These are phyloP conservation scores for Aureobasidium sp. DNA, from an alignment of 2,329 filamentous ascomycete genomes.

Conservation along the genomic window DNA sequence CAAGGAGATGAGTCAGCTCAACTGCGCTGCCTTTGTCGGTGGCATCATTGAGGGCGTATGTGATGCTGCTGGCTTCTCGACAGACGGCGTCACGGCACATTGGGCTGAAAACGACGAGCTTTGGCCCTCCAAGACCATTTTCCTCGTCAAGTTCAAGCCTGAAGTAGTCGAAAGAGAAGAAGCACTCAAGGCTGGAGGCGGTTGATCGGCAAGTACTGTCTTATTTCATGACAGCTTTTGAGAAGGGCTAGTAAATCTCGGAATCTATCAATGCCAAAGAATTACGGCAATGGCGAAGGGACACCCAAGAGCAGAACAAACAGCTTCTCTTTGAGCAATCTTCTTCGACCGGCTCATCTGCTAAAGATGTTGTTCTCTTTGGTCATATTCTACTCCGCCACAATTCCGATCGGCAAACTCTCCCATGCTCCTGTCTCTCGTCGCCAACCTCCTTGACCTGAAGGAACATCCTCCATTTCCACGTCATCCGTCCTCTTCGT, in stretches of 20 bases:
- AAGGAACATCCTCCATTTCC: constrained; percentile 12
- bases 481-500: constrained; percentile 12
- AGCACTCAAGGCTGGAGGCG: constrained; percentile 25
- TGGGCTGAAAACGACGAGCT: constrained; percentile 53
- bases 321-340: not conserved
- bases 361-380: not conserved
- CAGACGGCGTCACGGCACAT: constrained; percentile 80
- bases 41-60: constrained; percentile 94
- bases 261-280: not conserved
- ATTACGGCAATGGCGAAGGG: not conserved
- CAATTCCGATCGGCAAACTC: constrained; percentile 5
- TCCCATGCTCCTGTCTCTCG: constrained; percentile 9
- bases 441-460: constrained; percentile 13
- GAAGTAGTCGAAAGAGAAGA: constrained; percentile 88
- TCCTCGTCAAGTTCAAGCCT: constrained; percentile 84
- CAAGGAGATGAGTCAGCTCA: constrained; percentile 91
- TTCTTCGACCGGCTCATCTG: not conserved
- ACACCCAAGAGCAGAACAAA: not conserved
- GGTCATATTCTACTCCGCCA: not conserved
- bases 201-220: constrained; percentile 13
- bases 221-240: not conserved
- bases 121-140: constrained; percentile 96
- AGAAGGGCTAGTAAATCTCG: no score
- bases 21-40: constrained; percentile 91
- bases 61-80: constrained; percentile 84